Percentiles rank a stretch among this genome's conserved stretches.
These are phyloP conservation scores for Penicillium lividum DNA, from an alignment of 495 filamentous ascomycete genomes.

Conservation along the genomic window DNA sequence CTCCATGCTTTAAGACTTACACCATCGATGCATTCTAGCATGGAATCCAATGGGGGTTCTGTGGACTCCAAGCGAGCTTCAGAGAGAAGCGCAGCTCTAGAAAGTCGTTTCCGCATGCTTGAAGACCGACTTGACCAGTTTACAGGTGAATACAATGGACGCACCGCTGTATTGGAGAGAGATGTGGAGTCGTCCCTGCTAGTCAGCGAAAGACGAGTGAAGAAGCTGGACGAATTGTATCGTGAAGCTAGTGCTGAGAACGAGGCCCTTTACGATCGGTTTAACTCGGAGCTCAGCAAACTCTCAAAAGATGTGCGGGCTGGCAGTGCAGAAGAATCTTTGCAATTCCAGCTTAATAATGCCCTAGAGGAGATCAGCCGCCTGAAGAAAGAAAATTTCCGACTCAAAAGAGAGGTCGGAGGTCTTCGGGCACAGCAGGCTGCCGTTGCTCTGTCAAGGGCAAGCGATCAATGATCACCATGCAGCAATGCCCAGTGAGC, in stretches of 20 bases:
- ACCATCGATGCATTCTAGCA: constrained; percentile 26
- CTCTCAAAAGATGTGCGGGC: constrained; percentile 73
- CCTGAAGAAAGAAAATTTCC: constrained; percentile 77
- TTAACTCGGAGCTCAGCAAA: constrained; percentile 86
- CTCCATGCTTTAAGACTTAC: constrained; percentile 60
- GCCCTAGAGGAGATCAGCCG: constrained; percentile 66
- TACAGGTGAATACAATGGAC: constrained; percentile 60
- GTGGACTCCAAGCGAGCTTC: constrained; percentile 10
- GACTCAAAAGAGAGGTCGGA: constrained; percentile 60
- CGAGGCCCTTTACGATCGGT: constrained; percentile 88
- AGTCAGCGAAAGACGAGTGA: constrained; percentile 73
- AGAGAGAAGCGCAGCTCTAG: constrained; percentile 42
- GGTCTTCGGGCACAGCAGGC: constrained; percentile 48
- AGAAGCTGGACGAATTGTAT: constrained; percentile 85
- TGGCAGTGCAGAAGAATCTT: constrained; percentile 71
- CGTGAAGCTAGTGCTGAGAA: constrained; percentile 90
- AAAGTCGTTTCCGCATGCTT: constrained; percentile 58
- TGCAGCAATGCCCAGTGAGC: neutral
- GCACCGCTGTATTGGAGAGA: constrained; percentile 60
- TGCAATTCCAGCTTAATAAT: constrained; percentile 66
- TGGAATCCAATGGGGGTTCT: constrained; percentile 14
- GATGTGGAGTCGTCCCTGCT: constrained; percentile 70
- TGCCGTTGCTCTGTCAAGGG: constrained; percentile 39
- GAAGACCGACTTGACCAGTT: constrained; percentile 64
- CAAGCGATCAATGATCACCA: constrained; percentile 33